Base-by-base conservation (phyloP, 2,329 filamentous ascomycete genomes). In the Sporothrix pallida region DNA sequence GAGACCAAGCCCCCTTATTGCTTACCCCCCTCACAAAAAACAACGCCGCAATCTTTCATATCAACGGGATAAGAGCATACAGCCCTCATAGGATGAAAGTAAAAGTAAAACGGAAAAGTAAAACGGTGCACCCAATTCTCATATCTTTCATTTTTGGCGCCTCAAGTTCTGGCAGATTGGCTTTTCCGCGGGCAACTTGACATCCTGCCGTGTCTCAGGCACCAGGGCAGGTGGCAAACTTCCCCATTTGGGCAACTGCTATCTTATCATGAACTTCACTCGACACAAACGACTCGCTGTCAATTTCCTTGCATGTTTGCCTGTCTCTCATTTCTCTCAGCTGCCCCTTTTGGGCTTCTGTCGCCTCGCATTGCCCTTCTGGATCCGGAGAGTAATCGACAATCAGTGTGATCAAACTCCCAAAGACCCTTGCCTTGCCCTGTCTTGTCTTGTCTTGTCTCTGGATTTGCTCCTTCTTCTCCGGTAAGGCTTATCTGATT, bases 221-320 rank as follows among this genome's bases (percentile, higher is more conserved):
- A 50, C 63, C 62, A 13, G 23, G 23, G 23, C 46, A 50, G 65
- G 65, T 52, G 46, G 65, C 65, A 68, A 68, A 52, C 15, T n/a
- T 31, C 7, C 23, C 5, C 13, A n/a, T 31, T 50, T 9, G 20
- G 20, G 3, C 23, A 15, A 3, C 12, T 48, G 44, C 65, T 68
- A 68, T 68, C 65, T 68, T 68, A 68, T 68, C 65, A 68, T 52
- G 7, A n/a, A 26, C 65, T 20, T 46, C 48, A 52, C 46, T 2
- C 65, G 1, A 6, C n/a, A 67, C 23, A 17, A 50, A 42, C 13
- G 20, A 13, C 23, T 31, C 15, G 13, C 23, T 37, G 13, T 6
- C 17, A 31, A 23, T 52, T 50, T 6, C 46, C 46, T 17, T 31
- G 44, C 23, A 8, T 5, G 62, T 20, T 6, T 65, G n/a, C 20